Conservation (phyloP, 495 filamentous ascomycete genomes). For the Penicillium taxi region DNA sequence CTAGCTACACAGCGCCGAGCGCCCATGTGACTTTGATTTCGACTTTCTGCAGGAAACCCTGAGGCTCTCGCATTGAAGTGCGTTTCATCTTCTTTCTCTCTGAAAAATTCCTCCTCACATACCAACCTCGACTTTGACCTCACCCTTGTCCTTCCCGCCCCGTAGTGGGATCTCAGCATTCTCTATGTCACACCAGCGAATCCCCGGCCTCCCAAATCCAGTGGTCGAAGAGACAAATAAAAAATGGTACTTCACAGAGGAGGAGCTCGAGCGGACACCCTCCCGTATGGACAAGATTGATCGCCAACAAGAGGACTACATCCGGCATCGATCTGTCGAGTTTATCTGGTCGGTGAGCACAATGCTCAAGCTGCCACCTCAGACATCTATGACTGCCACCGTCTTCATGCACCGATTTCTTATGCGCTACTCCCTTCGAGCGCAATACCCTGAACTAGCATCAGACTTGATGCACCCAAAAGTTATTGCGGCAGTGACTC, state of each 20-base stretch:
- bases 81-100: background rate
- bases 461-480: constrained; percentile 63
- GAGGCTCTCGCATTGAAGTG: too few species aligned
- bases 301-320: constrained; percentile 62
- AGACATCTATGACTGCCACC: constrained; percentile 84
- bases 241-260: constrained; percentile 87
- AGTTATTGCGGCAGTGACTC: constrained; percentile 76
- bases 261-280: constrained; percentile 73
- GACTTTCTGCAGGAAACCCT: too few species aligned
- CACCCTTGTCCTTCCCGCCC: background rate
- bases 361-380: constrained; percentile 82
- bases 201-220: constrained; percentile 41
- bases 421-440: constrained; percentile 63
- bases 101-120: background rate
- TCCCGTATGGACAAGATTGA: constrained; percentile 77
- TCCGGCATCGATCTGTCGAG: constrained; percentile 83
- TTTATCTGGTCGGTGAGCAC: constrained; percentile 94
- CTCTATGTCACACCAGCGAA: constrained; percentile 29
- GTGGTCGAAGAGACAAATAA: constrained; percentile 47
- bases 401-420: constrained; percentile 93
- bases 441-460: constrained; percentile 45
- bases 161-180: constrained; percentile 28
- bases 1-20: too few species aligned
- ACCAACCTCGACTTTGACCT: background rate
- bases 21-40: too few species aligned